Base-by-base conservation (phyloP, 495 filamentous ascomycete genomes). In the Penicillium robsamsonii region DNA sequence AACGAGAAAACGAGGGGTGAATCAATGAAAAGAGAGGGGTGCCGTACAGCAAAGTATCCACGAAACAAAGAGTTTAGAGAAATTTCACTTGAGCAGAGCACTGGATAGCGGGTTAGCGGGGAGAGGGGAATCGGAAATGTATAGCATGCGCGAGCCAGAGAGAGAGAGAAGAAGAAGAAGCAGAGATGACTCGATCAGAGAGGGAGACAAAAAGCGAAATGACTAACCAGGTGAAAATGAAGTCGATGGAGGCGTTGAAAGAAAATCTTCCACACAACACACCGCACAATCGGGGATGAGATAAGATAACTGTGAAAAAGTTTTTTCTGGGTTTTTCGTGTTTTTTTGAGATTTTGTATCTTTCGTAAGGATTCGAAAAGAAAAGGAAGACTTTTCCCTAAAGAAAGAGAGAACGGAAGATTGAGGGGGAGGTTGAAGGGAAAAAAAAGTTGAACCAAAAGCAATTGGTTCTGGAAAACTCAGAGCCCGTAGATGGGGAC, bases 281-380 rank as follows among this genome's bases (percentile, higher is more conserved):
- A 74, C 72, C 70, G 64, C 71, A 75, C 67, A 75, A 64, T 68
- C 42, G 57, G 58, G 60, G 59, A 61, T 64, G 64, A 65, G 70
- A 69, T 72, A 71, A 69, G 64, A 65, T 69, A 56, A 59, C 48
- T 57, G 55, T 27, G 48, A 53, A 59, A 58, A 53, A 45, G 60
- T 60, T 69, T 64, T 63, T 69, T 59, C 62, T 64, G 56, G 56
- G 59, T 67, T 70, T 72, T 75, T 63, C 62, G 57, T 56, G 48
- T 69, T 75, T 78, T 76, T 78, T 78, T 61, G 60, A 40, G 50
- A 61, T 55, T 61, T 77, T 76, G 73, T 73, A 70, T 69, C 75
- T 80, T 81, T 76, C 68, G 71, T 57, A 61, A 63, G 27, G 58
- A 54, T 56, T 75, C 65, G 64, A 70, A 73, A 73, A 67, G 66